Conservation (phyloP, 2,329 filamentous ascomycete genomes). For the Colletotrichum eremochloae region DNA sequence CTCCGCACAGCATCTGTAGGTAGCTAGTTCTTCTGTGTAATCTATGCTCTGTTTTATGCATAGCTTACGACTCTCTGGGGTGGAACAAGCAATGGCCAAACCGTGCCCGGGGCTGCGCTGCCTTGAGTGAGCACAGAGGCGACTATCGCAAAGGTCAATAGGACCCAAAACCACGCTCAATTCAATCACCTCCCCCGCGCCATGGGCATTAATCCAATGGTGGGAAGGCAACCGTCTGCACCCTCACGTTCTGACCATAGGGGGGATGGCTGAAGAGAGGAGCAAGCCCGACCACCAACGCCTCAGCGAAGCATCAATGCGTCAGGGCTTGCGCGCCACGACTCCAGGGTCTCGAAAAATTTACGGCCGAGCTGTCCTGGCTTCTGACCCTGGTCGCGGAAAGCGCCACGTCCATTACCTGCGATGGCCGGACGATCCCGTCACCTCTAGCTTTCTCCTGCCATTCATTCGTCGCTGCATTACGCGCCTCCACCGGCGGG, state of each 20-base stretch:
- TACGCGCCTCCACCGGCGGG: neutral
- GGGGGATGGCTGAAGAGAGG: neutral
- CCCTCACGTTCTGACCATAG: neutral
- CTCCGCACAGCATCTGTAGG: neutral
- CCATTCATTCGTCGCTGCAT: slow-evolving; percentile 27
- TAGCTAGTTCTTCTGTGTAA: neutral
- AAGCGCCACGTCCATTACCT: slow-evolving; percentile 14
- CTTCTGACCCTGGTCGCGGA: slow-evolving; percentile 25
- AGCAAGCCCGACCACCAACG: neutral
- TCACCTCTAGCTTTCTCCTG: slow-evolving; percentile 19
- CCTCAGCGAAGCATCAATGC: slow-evolving; percentile 2
- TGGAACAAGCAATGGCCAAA: neutral
- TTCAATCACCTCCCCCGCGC: neutral
- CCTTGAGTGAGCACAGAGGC: neutral
- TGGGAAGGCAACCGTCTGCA: neutral
- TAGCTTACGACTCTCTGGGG: neutral
- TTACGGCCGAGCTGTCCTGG: slow-evolving; percentile 22
- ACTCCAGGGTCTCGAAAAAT: slow-evolving; percentile 4
- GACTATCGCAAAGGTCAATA: neutral
- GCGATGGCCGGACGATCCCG: slow-evolving; percentile 26
- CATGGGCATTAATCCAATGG: neutral
- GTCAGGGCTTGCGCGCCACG: slow-evolving; percentile 12
- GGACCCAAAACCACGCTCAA: neutral
- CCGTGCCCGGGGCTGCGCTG: neutral
- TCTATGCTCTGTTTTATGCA: neutral